Evolutionary conservation across 352 stramenopile species (phyloP), one percentile per base, ranked within the genome.

Genomic region (Phytophthora litchii): DNA sequence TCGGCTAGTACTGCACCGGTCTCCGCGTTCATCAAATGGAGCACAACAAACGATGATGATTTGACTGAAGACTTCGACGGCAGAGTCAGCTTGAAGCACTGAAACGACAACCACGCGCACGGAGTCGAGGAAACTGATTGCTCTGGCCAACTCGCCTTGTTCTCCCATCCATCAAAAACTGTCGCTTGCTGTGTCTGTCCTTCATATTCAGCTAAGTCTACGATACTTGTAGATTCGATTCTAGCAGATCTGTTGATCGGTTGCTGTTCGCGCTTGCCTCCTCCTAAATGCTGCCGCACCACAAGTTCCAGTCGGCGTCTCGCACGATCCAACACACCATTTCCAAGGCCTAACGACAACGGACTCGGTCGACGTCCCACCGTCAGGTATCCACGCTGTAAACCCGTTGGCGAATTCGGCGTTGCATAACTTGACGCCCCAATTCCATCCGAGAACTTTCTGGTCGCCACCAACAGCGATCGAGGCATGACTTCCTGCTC

Each of bases 101-200:
- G 83, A 49, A 93, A 95, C 6, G 86, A 95, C 35, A 95, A 59
- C 86, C 86, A 95, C 32, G 80, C 79, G 45, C 67, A 77, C 12
- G 55, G 38, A 7, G 59, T 47, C 1, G 54, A 17, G 1, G 52
- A 56, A 31, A 13, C 37, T 25, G 52, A 25, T 36, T 54, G 54
- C 37, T 27, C 41, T 49, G 29, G 41, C 46, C 40, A 63, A 34
- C 32, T 67, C 38, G 14, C 67, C 31, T 57, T 46, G 21, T 34
- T 37, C 9, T 31, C 31, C 48, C 54, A 58, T 29, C 34, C 52
- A 49, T 66, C 56, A 1, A 27, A 34, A 12, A 49, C 14, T n/a
- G 27, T 19, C 43, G 66, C 14, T 16, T 64, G 62, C 31, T 54
- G 52, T 19, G 43, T 21, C 11, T 54, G 48, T 48, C 40, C 16